These are phyloP conservation scores for Cladosporium oxysporum DNA, from an alignment of 2,329 filamentous ascomycete species.

Conservation along the genomic window DNA sequence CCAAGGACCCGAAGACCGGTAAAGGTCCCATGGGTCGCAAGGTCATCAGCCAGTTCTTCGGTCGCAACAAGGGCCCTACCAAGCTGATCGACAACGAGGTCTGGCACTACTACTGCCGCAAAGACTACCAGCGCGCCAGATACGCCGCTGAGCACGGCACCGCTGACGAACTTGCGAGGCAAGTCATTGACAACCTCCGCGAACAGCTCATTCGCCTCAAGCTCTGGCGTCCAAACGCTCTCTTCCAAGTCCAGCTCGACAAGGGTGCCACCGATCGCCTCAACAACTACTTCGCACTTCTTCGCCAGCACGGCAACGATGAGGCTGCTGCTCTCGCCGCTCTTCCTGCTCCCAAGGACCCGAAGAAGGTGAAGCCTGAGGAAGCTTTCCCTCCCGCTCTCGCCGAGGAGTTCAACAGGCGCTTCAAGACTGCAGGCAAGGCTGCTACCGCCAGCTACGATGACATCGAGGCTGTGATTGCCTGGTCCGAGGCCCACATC, in stretches of 20 bases:
- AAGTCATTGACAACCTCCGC: conserved; percentile 25
- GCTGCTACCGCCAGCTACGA: conserved; percentile 25
- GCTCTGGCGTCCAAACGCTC: conserved; percentile 35
- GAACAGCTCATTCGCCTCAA: conserved; percentile 33
- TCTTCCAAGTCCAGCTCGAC: conserved; percentile 33
- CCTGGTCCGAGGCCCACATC: conserved; percentile 28
- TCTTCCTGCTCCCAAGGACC: conserved; percentile 22
- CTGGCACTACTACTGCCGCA: conserved; percentile 78
- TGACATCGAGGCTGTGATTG: conserved; percentile 28
- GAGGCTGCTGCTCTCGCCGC: conserved; percentile 21
- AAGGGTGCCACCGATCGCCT: conserved; percentile 30
- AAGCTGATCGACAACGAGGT: conserved; percentile 66
- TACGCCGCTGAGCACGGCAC: conserved; percentile 29
- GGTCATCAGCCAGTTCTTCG: conserved; percentile 78
- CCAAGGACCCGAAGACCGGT: conserved; percentile 16
- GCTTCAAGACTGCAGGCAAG: conserved; percentile 23
- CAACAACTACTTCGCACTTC: conserved; percentile 26
- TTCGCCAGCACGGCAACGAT: conserved; percentile 27
- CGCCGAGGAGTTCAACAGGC: conserved; percentile 27
- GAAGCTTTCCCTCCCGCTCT: conserved; percentile 25
- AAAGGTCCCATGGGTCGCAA: conserved; percentile 54
- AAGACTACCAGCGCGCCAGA: conserved; percentile 71
- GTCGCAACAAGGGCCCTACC: conserved; percentile 78
- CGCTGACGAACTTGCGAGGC: background rate
- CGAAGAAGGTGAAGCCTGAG: conserved; percentile 25